Evolutionary conservation across 495 filamentous ascomycete species (phyloP).

Genomic region (Oleoguttula mirabilis): DNA sequence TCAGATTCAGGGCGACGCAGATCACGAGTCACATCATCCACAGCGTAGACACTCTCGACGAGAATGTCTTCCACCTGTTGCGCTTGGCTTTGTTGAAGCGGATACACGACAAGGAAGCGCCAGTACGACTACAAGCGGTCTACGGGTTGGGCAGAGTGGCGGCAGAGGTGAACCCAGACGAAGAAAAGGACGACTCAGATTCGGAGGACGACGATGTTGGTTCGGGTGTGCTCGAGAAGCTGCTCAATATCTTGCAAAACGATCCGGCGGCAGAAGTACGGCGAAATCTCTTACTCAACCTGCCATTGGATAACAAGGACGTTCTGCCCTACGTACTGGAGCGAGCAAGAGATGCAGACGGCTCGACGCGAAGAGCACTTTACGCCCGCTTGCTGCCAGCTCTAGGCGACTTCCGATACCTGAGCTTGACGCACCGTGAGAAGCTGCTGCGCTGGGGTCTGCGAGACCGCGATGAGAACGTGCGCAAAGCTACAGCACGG

Average conservation of each 20-base stretch:
- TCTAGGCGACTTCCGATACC: constrained; percentile 87
- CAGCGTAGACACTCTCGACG: constrained; percentile 77
- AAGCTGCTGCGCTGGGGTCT: constrained; percentile 93
- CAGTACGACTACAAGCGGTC: constrained; percentile 88
- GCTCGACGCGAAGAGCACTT: constrained; percentile 65
- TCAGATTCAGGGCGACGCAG: constrained; percentile 83
- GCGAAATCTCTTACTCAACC: constrained; percentile 73
- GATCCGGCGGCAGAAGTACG: constrained; percentile 90
- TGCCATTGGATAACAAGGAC: constrained; percentile 63
- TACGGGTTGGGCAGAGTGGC: constrained; percentile 74
- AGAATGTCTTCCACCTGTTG: constrained; percentile 74
- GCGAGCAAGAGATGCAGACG: constrained; percentile 78
- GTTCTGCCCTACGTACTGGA: constrained; percentile 90
- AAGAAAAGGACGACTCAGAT: constrained; percentile 43
- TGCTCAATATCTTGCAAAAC: constrained; percentile 88
- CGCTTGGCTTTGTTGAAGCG: constrained; percentile 65
- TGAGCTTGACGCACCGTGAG: constrained; percentile 90
- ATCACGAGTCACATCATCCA: constrained; percentile 80
- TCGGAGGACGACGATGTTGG: constrained; percentile 43
- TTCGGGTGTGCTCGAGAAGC: constrained; percentile 57
- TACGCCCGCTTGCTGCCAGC: constrained; percentile 82
- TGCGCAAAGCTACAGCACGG: constrained; percentile 78
- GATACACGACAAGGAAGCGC: constrained; percentile 82
- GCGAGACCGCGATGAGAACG: constrained; percentile 86
- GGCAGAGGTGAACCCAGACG: constrained; percentile 55